Conservation (phyloP, 768 basidiomycete species). For the Collybiopsis luxurians region DNA sequence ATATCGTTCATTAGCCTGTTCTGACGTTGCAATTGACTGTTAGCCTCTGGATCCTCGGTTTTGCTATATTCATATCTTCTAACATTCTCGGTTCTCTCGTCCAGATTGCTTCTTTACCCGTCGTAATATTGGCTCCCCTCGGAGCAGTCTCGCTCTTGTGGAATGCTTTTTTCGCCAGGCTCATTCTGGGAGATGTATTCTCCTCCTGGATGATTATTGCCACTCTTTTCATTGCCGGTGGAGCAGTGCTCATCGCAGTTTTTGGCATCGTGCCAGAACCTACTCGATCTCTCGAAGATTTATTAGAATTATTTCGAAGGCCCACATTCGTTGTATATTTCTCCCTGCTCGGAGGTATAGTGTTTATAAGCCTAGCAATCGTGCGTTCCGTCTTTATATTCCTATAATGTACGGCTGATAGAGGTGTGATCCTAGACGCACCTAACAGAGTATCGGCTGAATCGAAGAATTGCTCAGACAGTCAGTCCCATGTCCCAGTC, state of each 20-base stretch:
- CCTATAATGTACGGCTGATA: background rate
- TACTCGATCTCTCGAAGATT: constrained; percentile 82
- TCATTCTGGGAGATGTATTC: constrained; percentile 84
- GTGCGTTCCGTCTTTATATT: constrained; percentile 41
- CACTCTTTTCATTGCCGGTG: constrained; percentile 82
- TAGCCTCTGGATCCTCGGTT: constrained; percentile 86
- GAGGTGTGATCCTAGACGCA: constrained; percentile 55
- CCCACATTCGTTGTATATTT: constrained; percentile 83
- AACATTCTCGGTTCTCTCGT: constrained; percentile 87
- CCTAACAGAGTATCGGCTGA: constrained; percentile 60
- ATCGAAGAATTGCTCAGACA: constrained; percentile 27
- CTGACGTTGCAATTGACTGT: background rate
- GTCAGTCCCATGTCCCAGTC: constrained; percentile 18
- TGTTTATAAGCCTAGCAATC: constrained; percentile 56
- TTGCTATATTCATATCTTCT: constrained; percentile 82
- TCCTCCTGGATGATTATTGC: constrained; percentile 84
- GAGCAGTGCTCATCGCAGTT: constrained; percentile 84
- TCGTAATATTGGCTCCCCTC: constrained; percentile 91
- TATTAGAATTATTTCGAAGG: constrained; percentile 72
- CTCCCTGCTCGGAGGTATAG: constrained; percentile 59
- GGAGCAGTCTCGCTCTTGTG: constrained; percentile 91
- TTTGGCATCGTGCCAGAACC: constrained; percentile 92
- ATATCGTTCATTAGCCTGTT: background rate
- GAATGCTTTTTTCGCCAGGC: constrained; percentile 89
- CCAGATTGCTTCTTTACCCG: constrained; percentile 90